Evolutionary conservation across 352 stramenopile species (phyloP).

Genomic region (Aphanomyces stellatus): DNA sequence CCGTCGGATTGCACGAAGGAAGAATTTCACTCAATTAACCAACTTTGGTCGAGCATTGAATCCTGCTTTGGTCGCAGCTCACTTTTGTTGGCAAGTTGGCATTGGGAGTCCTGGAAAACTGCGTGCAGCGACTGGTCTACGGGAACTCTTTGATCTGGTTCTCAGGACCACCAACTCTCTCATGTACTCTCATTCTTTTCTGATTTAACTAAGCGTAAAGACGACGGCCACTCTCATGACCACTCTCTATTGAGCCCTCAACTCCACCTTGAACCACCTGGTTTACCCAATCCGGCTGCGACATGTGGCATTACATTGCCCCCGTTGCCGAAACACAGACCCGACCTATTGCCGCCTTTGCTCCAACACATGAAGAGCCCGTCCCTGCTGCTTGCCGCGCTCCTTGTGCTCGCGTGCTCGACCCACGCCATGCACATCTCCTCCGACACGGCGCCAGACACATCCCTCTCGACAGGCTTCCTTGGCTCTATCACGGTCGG

Average conservation of each 20-base stretch:
- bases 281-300: background rate
- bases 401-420: background rate
- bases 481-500: background rate
- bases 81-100: too few species aligned
- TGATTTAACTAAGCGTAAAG: background rate
- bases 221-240: background rate
- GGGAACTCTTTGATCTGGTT: background rate
- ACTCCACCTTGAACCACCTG: background rate
- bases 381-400: background rate
- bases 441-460: background rate
- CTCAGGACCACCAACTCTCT: background rate
- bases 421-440: background rate
- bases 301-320: background rate
- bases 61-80: too few species aligned
- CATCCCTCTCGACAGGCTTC: background rate
- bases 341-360: too few species aligned
- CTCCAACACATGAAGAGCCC: too few species aligned
- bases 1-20: too few species aligned
- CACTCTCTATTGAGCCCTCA: background rate
- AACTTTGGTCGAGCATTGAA: too few species aligned
- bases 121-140: too few species aligned
- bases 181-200: background rate
- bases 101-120: too few species aligned
- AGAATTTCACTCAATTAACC: too few species aligned
- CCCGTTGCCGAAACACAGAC: background rate